Evolutionary conservation across 2,329 filamentous ascomycete species (phyloP).

Genomic region (Tothia fuscella): DNA sequence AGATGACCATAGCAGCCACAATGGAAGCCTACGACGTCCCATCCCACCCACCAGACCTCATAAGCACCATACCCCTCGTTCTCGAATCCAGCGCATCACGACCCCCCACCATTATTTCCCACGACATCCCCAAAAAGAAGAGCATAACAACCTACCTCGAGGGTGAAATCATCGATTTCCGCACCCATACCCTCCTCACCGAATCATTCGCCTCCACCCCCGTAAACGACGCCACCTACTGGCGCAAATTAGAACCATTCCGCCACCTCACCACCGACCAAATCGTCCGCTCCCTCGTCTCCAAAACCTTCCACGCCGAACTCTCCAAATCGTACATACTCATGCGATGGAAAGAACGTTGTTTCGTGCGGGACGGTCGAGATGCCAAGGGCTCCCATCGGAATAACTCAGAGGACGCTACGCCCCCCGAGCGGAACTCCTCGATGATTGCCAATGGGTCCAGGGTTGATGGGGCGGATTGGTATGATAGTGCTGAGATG

Average conservation of each 20-base stretch:
- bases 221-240: slow-evolving; percentile 35
- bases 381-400: neutral
- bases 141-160: slow-evolving; percentile 54
- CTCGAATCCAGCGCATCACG: too few species aligned
- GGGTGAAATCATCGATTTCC: slow-evolving; percentile 55
- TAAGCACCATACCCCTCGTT: slow-evolving; percentile 16
- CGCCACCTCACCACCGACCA: slow-evolving; percentile 26
- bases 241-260: slow-evolving; percentile 37
- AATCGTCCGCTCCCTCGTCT: slow-evolving; percentile 32
- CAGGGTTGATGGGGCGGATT: neutral
- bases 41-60: slow-evolving; percentile 23
- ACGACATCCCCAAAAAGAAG: slow-evolving; percentile 14
- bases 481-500: slow-evolving; percentile 10
- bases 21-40: slow-evolving; percentile 62
- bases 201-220: slow-evolving; percentile 35
- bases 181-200: slow-evolving; percentile 39
- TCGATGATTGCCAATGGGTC: slow-evolving; percentile 1
- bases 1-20: slow-evolving; percentile 52
- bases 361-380: slow-evolving; percentile 27
- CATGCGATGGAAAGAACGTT: slow-evolving; percentile 45
- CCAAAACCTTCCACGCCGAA: slow-evolving; percentile 23
- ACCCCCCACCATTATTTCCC: neutral
- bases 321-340: slow-evolving; percentile 39
- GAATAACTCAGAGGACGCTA: neutral
- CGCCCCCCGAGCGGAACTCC: neutral